Evolutionary conservation across 2,329 filamentous ascomycete genomes (phyloP).

Genomic region (Colletotrichum coccodes): DNA sequence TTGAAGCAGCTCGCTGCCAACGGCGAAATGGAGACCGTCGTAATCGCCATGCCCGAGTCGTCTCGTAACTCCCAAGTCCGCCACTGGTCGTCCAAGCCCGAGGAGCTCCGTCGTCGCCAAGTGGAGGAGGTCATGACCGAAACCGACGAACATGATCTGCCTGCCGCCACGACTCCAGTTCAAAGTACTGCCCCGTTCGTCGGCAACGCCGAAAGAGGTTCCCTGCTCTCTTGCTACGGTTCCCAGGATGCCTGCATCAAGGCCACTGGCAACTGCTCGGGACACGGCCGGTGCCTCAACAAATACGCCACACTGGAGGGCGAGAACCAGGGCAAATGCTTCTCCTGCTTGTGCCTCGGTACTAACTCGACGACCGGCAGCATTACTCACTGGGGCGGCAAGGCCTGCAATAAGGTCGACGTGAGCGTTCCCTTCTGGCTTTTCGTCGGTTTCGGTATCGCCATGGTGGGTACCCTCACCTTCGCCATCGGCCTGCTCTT

Average conservation of each 20-base stretch:
- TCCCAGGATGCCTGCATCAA: constrained; percentile 74
- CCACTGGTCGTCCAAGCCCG: constrained; percentile 52
- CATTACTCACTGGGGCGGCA: constrained; percentile 83
- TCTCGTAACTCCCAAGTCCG: constrained; percentile 47
- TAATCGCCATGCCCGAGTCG: constrained; percentile 65
- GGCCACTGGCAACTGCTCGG: constrained; percentile 81
- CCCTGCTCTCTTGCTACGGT: constrained; percentile 79
- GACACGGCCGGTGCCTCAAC: constrained; percentile 80
- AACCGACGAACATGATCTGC: constrained; percentile 36
- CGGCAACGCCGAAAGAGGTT: constrained; percentile 46
- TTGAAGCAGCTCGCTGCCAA: constrained; percentile 56
- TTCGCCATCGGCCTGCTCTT: constrained; percentile 83
- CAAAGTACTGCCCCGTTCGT: constrained; percentile 43
- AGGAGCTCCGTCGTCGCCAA: constrained; percentile 59
- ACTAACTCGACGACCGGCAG: constrained; percentile 66
- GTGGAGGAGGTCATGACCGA: constrained; percentile 57
- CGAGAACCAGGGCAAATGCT: constrained; percentile 69
- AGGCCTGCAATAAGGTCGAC: constrained; percentile 91
- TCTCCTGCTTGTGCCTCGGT: constrained; percentile 78
- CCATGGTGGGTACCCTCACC: constrained; percentile 73
- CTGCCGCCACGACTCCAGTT: constrained; percentile 26
- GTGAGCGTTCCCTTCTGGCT: constrained; percentile 91
- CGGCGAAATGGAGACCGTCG: constrained; percentile 65
- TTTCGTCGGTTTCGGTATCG: constrained; percentile 78
- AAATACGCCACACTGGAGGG: constrained; percentile 63